Conservation (phyloP, 2,329 filamentous ascomycete species). For the Cryphonectria parasitica region DNA sequence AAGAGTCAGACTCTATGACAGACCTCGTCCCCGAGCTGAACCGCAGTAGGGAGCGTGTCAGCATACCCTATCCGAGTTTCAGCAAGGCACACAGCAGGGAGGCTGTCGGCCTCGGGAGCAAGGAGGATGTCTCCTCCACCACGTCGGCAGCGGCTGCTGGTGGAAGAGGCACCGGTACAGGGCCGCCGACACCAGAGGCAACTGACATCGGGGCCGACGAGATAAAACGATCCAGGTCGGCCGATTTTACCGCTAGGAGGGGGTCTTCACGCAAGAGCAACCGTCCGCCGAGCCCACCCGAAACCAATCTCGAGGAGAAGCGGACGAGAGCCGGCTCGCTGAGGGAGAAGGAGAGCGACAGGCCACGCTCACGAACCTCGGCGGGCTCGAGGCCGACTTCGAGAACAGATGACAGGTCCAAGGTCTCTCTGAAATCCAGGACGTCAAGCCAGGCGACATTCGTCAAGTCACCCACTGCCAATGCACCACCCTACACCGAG, state of each 20-base stretch:
- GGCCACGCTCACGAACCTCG: slow-evolving; percentile 44
- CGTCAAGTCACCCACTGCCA: slow-evolving; percentile 43
- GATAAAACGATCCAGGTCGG: slow-evolving; percentile 52
- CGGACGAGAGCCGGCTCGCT: slow-evolving; percentile 40
- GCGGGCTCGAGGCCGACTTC: slow-evolving; percentile 42
- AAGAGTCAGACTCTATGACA: slow-evolving; percentile 44
- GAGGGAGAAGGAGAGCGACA: slow-evolving; percentile 40
- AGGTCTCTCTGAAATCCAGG: slow-evolving; percentile 58
- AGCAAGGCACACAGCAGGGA: slow-evolving; percentile 94
- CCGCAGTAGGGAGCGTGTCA: slow-evolving; percentile 50
- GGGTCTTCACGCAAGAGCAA: slow-evolving; percentile 47
- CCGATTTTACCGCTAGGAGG: slow-evolving; percentile 43
- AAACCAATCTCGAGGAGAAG: slow-evolving; percentile 59
- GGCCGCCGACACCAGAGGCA: slow-evolving; percentile 70
- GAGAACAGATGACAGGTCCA: slow-evolving; percentile 54
- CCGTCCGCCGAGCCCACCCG: slow-evolving; percentile 65
- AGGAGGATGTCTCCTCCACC: slow-evolving; percentile 51
- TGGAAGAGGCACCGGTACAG: slow-evolving; percentile 48
- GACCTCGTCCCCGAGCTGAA: slow-evolving; percentile 55
- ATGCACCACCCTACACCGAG: slow-evolving; percentile 14
- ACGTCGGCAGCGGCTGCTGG: slow-evolving; percentile 35
- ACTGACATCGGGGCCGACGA: slow-evolving; percentile 66
- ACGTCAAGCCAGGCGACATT: slow-evolving; percentile 63
- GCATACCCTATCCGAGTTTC: slow-evolving; percentile 77
- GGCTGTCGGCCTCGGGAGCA: slow-evolving; percentile 62